A percentile compares a stretch with the other conserved stretches of the same genome.
These are phyloP conservation scores for Quercus aquifolioides DNA, from an alignment of 306 rosid genomes.

Conservation along the genomic window DNA sequence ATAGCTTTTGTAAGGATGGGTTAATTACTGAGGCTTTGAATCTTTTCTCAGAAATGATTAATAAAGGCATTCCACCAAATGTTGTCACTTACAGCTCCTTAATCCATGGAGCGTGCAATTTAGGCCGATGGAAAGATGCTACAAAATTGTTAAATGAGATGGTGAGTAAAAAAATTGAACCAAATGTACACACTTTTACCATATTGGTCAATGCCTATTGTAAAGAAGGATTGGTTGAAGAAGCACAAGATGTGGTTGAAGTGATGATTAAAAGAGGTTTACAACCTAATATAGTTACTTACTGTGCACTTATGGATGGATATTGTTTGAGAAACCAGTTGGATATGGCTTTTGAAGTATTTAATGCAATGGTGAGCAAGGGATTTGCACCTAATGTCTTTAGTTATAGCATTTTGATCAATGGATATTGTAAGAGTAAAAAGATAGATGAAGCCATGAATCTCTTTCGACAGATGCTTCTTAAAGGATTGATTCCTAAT, in stretches of 20 bases:
- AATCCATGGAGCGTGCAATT: constrained; percentile 25
- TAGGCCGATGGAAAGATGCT: constrained; percentile 27
- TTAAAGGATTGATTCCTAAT: neutral
- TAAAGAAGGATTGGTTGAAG: constrained; percentile 19
- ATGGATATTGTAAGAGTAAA: constrained; percentile 15
- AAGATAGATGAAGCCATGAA: constrained; percentile 29
- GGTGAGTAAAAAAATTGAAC: constrained; percentile 17
- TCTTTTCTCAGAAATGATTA: constrained; percentile 19
- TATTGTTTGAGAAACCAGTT: constrained; percentile 23
- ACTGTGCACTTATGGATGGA: constrained; percentile 33
- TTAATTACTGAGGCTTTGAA: constrained; percentile 17
- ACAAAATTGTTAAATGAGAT: constrained; percentile 30
- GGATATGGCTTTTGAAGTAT: constrained; percentile 15
- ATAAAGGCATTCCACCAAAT: constrained; percentile 19
- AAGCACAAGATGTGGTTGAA: constrained; percentile 22
- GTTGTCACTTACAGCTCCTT: constrained; percentile 33
- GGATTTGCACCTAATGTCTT: constrained; percentile 24
- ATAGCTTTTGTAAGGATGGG: constrained; percentile 34
- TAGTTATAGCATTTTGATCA: constrained; percentile 24
- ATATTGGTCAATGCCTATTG: constrained; percentile 29
- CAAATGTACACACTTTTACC: constrained; percentile 29
- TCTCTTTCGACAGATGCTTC: constrained; percentile 18
- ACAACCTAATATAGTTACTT: constrained; percentile 18
- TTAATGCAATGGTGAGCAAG: constrained; percentile 8
- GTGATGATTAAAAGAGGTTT: constrained; percentile 18